These are phyloP conservation scores for Teunomyces aglyptinius DNA, from an alignment of 805 yeast genomes.

Conservation along the genomic window DNA sequence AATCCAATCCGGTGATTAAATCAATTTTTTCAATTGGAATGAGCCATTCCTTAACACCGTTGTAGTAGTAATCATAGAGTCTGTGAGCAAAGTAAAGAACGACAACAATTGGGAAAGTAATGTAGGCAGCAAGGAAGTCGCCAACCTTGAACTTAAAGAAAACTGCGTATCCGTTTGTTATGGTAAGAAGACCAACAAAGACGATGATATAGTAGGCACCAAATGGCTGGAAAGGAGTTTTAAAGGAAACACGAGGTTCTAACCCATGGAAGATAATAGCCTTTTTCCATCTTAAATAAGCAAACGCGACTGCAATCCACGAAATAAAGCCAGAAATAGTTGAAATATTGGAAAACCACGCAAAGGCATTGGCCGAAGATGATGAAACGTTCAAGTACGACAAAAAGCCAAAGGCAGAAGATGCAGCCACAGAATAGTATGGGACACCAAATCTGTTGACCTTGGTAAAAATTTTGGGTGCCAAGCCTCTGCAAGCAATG, in stretches of 20 bases:
- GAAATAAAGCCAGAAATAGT: constrained; percentile 67
- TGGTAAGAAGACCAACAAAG: constrained; percentile 49
- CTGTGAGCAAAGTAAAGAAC: constrained; percentile 60
- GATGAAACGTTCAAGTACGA: constrained; percentile 56
- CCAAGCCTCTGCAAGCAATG: constrained; percentile 51
- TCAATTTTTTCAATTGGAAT: constrained; percentile 59
- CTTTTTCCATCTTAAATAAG: constrained; percentile 62
- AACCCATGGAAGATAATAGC: constrained; percentile 56
- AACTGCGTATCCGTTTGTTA: constrained; percentile 74
- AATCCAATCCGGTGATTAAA: constrained; percentile 56
- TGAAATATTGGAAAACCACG: constrained; percentile 64
- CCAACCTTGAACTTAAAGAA: constrained; percentile 56
- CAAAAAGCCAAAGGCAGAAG: constrained; percentile 42
- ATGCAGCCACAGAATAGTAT: constrained; percentile 28
- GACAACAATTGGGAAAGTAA: constrained; percentile 58
- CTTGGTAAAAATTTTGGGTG: constrained; percentile 39
- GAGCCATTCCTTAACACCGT: constrained; percentile 35
- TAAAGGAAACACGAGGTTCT: constrained; percentile 57
- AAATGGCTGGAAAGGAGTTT: constrained; percentile 54
- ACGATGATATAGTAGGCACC: constrained; percentile 55
- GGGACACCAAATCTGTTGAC: constrained; percentile 47
- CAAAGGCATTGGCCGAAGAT: constrained; percentile 52
- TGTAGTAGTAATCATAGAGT: constrained; percentile 33
- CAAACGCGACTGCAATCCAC: constrained; percentile 54
- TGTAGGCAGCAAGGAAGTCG: constrained; percentile 70